Conservation (phyloP, 495 filamentous ascomycete genomes). For the Aspergillus asperescens region DNA sequence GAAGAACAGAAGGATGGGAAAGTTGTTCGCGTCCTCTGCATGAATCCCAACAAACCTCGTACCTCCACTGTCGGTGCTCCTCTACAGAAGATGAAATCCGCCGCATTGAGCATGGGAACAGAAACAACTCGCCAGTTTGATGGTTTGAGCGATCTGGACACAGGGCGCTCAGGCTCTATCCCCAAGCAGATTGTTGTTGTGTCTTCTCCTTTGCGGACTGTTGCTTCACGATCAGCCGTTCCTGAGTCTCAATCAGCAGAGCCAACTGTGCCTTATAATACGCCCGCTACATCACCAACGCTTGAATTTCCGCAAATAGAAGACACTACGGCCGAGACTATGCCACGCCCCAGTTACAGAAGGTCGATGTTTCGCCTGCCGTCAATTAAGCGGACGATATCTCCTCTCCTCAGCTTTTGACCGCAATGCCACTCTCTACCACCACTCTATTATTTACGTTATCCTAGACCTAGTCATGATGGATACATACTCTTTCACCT, state of each 20-base stretch:
- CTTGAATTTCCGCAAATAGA: neutral
- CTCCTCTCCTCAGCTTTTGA: slow-evolving; percentile 7
- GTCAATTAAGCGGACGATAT: slow-evolving; percentile 12
- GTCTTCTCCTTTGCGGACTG: slow-evolving; percentile 10
- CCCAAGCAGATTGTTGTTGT: slow-evolving; percentile 14
- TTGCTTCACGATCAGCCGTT: slow-evolving; percentile 10
- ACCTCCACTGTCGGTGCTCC: neutral
- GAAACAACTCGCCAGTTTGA: slow-evolving; percentile 5
- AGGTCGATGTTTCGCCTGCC: slow-evolving; percentile 11
- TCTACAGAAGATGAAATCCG: neutral
- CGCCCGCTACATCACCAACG: neutral
- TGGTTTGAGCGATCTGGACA: neutral
- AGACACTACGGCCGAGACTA: neutral
- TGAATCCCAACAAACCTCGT: neutral
- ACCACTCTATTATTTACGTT: neutral
- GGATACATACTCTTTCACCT: neutral
- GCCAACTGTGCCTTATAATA: neutral
- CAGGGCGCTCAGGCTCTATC: slow-evolving; percentile 11
- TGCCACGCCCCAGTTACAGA: neutral
- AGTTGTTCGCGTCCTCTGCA: slow-evolving; percentile 17
- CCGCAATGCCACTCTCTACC: neutral
- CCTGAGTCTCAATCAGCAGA: slow-evolving; percentile 1
- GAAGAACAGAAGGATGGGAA: slow-evolving; percentile 11
- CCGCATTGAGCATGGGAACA: neutral
- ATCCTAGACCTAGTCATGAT: neutral